Percentiles rank a stretch among this genome's conserved stretches.
Evolutionary conservation across 2,329 filamentous ascomycete species (phyloP).

Genomic region (Cladophialophora immunda): DNA sequence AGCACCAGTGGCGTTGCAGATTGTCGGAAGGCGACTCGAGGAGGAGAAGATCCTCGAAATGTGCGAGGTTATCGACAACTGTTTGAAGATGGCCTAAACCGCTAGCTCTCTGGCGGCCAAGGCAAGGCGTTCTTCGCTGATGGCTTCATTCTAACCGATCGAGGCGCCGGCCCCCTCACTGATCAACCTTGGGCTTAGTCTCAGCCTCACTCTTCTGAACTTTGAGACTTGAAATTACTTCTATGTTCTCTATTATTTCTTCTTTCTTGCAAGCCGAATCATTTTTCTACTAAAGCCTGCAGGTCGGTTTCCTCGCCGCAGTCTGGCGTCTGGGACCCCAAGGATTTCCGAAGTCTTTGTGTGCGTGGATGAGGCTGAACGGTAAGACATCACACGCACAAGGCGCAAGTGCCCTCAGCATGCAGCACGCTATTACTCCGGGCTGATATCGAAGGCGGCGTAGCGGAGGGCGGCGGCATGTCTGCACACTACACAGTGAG

Average conservation of each 20-base stretch:
- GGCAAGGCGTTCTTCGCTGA: neutral
- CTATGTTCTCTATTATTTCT: neutral
- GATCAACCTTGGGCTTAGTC: neutral
- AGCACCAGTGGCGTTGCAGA: conserved; percentile 45
- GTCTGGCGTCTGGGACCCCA: neutral
- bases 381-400: neutral
- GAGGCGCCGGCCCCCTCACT: neutral
- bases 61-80: conserved; percentile 48
- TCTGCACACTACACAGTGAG: too few relatives aligned
- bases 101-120: neutral
- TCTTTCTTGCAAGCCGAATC: neutral
- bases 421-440: too few relatives aligned
- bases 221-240: neutral
- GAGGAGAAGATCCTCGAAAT: conserved; percentile 50
- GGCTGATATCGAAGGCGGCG: too few relatives aligned
- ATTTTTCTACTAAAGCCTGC: neutral
- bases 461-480: too few relatives aligned
- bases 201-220: neutral
- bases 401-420: too few relatives aligned
- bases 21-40: conserved; percentile 44
- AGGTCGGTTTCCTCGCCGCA: neutral
- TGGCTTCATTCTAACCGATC: neutral
- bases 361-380: neutral
- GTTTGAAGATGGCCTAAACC: conserved; percentile 39
- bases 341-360: neutral